These are phyloP conservation scores for Populus pruinosa DNA, from an alignment of 345 rosid genomes.

Conservation along the genomic window DNA sequence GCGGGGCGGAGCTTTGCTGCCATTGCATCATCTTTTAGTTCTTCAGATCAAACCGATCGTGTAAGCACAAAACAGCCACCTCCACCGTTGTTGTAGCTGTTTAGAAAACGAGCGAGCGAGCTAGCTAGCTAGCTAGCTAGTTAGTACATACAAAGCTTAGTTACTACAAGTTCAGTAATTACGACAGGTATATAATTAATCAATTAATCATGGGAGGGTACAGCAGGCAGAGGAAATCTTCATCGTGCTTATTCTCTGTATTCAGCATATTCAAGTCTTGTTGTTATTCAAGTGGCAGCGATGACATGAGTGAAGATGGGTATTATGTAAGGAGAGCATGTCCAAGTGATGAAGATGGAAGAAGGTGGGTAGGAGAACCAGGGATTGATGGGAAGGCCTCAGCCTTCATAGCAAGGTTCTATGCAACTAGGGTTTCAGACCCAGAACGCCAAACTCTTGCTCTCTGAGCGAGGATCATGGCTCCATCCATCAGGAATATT, in stretches of 20 bases:
- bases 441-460: constrained; percentile 38
- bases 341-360: constrained; percentile 57
- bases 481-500: no score
- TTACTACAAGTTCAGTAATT: neutral
- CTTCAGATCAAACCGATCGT: no score
- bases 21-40: no score
- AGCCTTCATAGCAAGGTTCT: constrained; percentile 62
- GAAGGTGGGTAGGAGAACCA: constrained; percentile 43
- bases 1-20: no score
- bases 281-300: constrained; percentile 44
- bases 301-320: constrained; percentile 54
- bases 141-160: no score
- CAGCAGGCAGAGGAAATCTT: constrained; percentile 40
- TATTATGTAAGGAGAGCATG: constrained; percentile 39
- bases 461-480: constrained; percentile 12
- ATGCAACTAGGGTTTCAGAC: constrained; percentile 50
- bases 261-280: constrained; percentile 54
- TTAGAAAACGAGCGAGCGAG: no score
- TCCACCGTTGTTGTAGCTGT: no score
- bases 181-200: neutral
- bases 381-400: constrained; percentile 69
- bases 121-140: no score
- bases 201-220: constrained; percentile 11
- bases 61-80: no score
- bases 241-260: constrained; percentile 33